These are phyloP conservation scores for Metrosideros polymorpha DNA, from an alignment of 441 rosid genomes.

Conservation along the genomic window DNA sequence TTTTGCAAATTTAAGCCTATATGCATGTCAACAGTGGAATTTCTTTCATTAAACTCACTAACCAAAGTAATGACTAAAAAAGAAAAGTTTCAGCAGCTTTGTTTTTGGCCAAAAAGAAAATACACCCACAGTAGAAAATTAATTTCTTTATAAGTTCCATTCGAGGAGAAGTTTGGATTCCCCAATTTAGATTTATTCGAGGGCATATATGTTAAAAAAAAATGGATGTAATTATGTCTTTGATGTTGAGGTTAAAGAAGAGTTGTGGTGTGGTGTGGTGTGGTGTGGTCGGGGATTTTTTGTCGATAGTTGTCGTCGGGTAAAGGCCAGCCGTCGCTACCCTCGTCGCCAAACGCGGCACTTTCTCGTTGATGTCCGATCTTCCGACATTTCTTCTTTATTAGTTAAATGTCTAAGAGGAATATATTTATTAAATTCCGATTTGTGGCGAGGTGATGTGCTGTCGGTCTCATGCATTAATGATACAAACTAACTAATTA, in stretches of 20 bases:
- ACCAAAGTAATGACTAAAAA: not conserved
- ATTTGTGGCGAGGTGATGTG: not conserved
- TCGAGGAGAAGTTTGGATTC: not conserved
- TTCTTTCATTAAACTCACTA: not conserved
- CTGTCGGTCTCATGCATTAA: not conserved
- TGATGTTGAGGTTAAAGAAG: not conserved
- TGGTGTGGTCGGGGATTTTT: not conserved
- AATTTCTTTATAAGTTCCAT: too few species aligned
- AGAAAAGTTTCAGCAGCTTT: too few species aligned
- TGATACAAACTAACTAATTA: not conserved
- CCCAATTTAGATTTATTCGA: not conserved
- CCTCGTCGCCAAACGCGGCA: not conserved
- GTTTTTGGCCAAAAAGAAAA: not conserved
- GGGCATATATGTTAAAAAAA: not conserved
- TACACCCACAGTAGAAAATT: not conserved
- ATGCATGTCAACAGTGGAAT: fast-evolving
- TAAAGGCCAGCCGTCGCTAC: not conserved
- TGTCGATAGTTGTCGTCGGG: not conserved
- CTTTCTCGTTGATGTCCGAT: not conserved
- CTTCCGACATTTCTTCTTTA: not conserved
- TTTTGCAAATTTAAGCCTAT: not conserved
- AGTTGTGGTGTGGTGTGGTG: too few species aligned
- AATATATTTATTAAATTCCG: not conserved
- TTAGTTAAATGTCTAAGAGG: not conserved
- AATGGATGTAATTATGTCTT: not conserved